Evolutionary conservation across 2,329 filamentous ascomycete species (phyloP), one percentile per base, ranked within the genome.

Genomic region (Fusarium sp.): DNA sequence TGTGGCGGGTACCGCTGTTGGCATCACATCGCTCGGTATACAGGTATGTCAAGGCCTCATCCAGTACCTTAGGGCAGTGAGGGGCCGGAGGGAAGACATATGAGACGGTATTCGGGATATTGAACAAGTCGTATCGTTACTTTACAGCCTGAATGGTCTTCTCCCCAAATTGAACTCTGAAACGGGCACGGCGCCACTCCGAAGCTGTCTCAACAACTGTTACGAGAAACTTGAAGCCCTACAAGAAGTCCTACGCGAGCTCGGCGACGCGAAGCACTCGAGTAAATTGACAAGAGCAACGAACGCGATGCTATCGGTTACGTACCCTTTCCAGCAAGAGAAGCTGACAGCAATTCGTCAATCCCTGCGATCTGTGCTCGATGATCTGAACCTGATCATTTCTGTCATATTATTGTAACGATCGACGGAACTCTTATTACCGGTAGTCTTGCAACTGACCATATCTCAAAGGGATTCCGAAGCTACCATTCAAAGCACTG

Each of bases 21-120:
- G 63, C 8, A 63, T 64, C n/a, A 34, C 57, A 20, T 65, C 59
- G 0, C 40, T 65, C 0, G 59, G 62, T 6, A 64, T 59, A 21
- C 59, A 59, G 7, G 53, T 66, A 5, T 66, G 59, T 3, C 34
- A 64, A 27, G 48, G 53, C 2, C 59, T 64, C 1, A 4, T 50
- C 6, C 10, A 20, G 2, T 60, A 56, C 4, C 14, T 60, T 0
- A 21, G 20, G 13, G 42, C 43, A 1, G 30, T 56, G 4, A 46
- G 20, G 4, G 57, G 42, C 2, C 21, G 21, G 6, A 32, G 55
- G 1, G 14, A 60, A 30, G 30, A 55, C 3, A 40, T 55, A 4
- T 10, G 20, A n/a, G 50, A 55, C 1, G 28, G 40, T 1, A 9
- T 59, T 1, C 3, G 14, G 2, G 48, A 54, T 3, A 14, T 59